These are phyloP conservation scores for Dothistroma pini DNA, from an alignment of 2,329 filamentous ascomycete genomes.

Conservation along the genomic window DNA sequence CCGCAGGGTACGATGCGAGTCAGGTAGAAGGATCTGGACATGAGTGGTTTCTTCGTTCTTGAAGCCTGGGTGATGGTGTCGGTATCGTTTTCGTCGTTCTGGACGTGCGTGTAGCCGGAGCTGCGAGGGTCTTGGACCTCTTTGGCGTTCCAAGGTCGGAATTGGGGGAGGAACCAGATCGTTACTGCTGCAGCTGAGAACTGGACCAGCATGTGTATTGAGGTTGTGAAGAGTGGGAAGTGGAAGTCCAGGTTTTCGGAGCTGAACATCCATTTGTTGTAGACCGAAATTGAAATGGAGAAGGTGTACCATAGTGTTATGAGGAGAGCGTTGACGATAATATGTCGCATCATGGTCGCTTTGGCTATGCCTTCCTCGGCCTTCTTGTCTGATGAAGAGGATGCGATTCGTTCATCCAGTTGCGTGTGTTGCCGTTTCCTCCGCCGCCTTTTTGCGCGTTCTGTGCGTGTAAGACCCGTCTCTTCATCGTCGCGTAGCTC, in stretches of 20 bases:
- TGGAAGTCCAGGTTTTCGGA: constrained; percentile 80
- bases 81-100: constrained; percentile 13
- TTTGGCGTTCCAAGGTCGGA: constrained; percentile 59
- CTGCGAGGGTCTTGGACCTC: constrained; percentile 6
- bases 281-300: constrained; percentile 91
- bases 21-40: constrained; percentile 88
- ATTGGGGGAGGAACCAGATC: constrained; percentile 74
- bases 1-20: constrained; percentile 90
- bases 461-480: constrained; percentile 73
- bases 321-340: constrained; percentile 72
- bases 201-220: constrained; percentile 93
- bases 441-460: constrained; percentile 59
- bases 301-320: constrained; percentile 88
- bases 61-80: not conserved
- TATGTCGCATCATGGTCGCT: constrained; percentile 63
- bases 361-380: constrained; percentile 64
- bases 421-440: constrained; percentile 62
- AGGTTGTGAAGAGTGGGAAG: constrained; percentile 92
- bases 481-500: constrained; percentile 66
- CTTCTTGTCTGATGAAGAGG: constrained; percentile 62
- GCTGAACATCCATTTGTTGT: constrained; percentile 99
- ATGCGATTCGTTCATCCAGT: constrained; percentile 66
- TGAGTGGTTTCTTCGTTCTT: constrained; percentile 54
- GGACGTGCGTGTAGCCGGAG: constrained; percentile 17
- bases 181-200: constrained; percentile 75